Conservation (phyloP, 345 rosid species). For the Gossypium herbaceum region DNA sequence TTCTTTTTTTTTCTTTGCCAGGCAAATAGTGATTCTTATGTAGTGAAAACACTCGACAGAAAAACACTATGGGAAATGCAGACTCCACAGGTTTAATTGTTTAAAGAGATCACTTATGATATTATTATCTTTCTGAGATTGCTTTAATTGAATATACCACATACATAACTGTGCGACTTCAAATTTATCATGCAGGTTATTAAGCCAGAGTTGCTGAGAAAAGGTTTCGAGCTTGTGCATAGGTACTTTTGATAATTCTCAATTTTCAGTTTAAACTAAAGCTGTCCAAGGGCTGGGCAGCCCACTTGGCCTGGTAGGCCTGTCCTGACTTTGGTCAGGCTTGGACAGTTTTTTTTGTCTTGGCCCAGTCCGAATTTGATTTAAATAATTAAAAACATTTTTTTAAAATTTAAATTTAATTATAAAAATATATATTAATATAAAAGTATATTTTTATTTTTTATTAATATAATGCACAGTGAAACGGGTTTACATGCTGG, state of each 20-base stretch:
- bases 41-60: slow-evolving; percentile 80
- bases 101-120: slow-evolving; percentile 4
- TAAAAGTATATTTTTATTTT: no score
- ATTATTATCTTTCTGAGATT: background rate
- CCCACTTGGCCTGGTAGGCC: no score
- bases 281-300: no score
- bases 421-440: no score
- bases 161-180: slow-evolving; percentile 3
- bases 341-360: no score
- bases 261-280: background rate
- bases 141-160: background rate
- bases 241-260: slow-evolving; percentile 42
- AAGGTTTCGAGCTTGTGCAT: slow-evolving; percentile 83
- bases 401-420: no score
- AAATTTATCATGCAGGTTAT: slow-evolving; percentile 51
- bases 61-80: slow-evolving; percentile 98
- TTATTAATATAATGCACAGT: no score
- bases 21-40: slow-evolving; percentile 75
- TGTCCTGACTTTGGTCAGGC: no score
- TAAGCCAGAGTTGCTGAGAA: slow-evolving; percentile 66
- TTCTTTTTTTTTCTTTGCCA: slow-evolving; percentile 20
- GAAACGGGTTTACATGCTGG: no score
- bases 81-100: slow-evolving; percentile 75
- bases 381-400: no score
- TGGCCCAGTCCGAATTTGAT: no score